Evolutionary conservation across 1,139 yeast genomes (phyloP).

Genomic region (Lodderomyces elongisporus): DNA sequence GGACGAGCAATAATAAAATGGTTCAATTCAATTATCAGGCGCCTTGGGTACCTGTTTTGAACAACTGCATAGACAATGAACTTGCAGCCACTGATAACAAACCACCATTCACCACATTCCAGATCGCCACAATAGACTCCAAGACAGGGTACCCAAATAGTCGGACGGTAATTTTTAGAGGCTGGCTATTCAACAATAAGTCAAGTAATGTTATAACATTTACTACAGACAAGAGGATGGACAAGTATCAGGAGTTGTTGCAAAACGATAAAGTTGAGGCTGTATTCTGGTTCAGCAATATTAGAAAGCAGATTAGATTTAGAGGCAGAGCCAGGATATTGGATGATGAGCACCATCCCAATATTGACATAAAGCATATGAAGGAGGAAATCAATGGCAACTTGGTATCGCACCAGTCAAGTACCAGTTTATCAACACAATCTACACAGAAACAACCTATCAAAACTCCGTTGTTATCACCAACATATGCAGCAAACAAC

Average conservation of each 20-base stretch:
- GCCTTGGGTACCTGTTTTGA: slow-evolving; percentile 14
- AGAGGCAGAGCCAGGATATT: slow-evolving; percentile 58
- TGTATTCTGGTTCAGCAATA: slow-evolving; percentile 62
- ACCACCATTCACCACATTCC: slow-evolving; percentile 54
- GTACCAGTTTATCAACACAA: too few species aligned
- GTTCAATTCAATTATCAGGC: slow-evolving; percentile 12
- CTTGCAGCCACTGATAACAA: slow-evolving; percentile 16
- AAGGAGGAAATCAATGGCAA: slow-evolving; percentile 2
- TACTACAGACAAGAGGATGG: slow-evolving; percentile 69
- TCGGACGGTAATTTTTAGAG: slow-evolving; percentile 69
- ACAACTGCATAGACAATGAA: slow-evolving; percentile 11
- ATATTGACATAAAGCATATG: slow-evolving; percentile 21
- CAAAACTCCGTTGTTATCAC: slow-evolving; percentile 25
- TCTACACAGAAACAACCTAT: slow-evolving; percentile 16
- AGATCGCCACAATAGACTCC: slow-evolving; percentile 62
- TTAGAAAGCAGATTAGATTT: slow-evolving; percentile 66
- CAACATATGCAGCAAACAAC: slow-evolving; percentile 15
- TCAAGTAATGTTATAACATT: slow-evolving; percentile 64
- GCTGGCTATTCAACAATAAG: slow-evolving; percentile 68
- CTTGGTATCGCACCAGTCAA: too few species aligned
- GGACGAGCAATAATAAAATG: too few species aligned
- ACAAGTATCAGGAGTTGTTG: slow-evolving; percentile 51
- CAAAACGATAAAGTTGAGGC: slow-evolving; percentile 61
- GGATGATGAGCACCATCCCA: slow-evolving; percentile 31
- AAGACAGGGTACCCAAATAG: slow-evolving; percentile 52